Evolutionary conservation across 768 basidiomycete species (phyloP).

Genomic region (Gymnopilus dilepis): DNA sequence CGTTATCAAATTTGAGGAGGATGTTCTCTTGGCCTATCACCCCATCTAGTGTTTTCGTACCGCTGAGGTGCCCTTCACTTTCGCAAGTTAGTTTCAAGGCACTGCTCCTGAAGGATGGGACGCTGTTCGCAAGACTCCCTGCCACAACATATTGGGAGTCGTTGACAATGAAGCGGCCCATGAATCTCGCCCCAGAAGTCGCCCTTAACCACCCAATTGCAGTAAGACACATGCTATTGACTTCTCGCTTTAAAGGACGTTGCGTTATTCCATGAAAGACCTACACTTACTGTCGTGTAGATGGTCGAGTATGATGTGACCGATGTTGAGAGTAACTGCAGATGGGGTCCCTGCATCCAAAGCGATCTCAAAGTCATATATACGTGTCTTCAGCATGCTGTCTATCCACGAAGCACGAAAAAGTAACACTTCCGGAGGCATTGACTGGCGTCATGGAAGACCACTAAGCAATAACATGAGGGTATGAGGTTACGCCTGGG

Average conservation of each 20-base stretch:
- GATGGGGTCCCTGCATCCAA: no score
- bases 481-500: no score
- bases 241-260: neutral
- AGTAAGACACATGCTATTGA: neutral
- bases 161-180: constrained; percentile 9
- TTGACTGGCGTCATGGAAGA: no score
- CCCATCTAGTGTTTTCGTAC: constrained; percentile 9
- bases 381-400: no score
- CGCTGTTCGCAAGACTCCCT: constrained; percentile 7
- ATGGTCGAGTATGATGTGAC: no score
- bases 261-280: no score
- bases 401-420: no score
- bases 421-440: no score
- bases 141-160: neutral
- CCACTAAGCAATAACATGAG: no score
- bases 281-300: no score
- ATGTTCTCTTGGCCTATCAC: constrained; percentile 1
- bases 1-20: neutral
- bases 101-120: constrained; percentile 9
- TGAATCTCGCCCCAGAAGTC: constrained; percentile 2
- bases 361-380: no score
- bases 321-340: no score
- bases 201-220: constrained; percentile 8
- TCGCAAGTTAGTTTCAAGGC: neutral
- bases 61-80: neutral